phyloP scores from a whole-genome alignment of 2,329 filamentous ascomycete genomes.

The Scedosporium minutisporum region DNA sequence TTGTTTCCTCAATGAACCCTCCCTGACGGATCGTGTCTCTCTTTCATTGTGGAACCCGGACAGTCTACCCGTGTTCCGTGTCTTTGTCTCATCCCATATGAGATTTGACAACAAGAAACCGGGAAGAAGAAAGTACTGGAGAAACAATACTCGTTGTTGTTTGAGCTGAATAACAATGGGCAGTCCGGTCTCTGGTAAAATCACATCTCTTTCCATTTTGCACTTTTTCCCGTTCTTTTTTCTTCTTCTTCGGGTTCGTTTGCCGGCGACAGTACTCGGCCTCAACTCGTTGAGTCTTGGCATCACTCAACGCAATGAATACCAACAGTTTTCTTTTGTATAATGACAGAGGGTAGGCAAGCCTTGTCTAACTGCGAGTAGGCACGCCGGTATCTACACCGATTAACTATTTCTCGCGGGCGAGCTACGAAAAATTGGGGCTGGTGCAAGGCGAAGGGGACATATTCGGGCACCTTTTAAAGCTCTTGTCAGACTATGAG shows the following conservation, averaged over 20 bases:
- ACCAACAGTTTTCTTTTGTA: too few species aligned
- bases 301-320: too few species aligned
- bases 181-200: too few species aligned
- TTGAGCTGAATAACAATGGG: too few species aligned
- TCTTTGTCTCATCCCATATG: not conserved
- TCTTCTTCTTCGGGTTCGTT: too few species aligned
- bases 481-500: constrained; percentile 70
- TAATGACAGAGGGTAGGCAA: constrained; percentile 2
- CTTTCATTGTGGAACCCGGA: not conserved
- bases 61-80: not conserved
- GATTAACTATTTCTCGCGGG: constrained; percentile 45
- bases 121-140: not conserved
- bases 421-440: constrained; percentile 32
- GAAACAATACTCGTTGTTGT: too few species aligned
- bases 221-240: too few species aligned
- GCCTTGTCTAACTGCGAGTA: not conserved
- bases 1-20: not conserved
- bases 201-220: not conserved
- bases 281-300: too few species aligned
- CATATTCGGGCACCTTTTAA: constrained; percentile 62
- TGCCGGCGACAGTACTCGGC: too few species aligned
- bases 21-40: not conserved
- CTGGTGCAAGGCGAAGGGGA: constrained; percentile 50
- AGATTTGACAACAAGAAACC: not conserved
- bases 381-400: constrained; percentile 7